phyloP scores from a whole-genome alignment of 495 filamentous ascomycete genomes.

The Penicillium taxi region DNA sequence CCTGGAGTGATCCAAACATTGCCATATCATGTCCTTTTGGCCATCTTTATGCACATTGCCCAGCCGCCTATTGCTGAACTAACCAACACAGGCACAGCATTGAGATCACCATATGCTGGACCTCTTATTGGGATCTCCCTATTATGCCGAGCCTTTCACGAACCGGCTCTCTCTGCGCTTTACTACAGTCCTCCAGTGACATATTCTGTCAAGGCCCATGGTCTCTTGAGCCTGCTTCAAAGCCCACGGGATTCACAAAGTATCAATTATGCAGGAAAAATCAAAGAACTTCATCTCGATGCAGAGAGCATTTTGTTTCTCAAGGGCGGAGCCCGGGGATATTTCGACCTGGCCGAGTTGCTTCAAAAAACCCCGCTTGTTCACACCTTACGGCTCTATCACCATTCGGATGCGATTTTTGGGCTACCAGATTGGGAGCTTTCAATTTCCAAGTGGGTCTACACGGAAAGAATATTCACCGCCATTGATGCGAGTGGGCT shows the following conservation, averaged over 20 bases:
- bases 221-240: conserved; percentile 41
- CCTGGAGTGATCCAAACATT: conserved; percentile 47
- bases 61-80: conserved; percentile 49
- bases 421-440: conserved; percentile 24
- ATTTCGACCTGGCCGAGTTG: conserved; percentile 37
- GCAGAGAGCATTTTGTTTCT: conserved; percentile 38
- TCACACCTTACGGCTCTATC: conserved; percentile 33
- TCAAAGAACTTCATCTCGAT: conserved; percentile 61
- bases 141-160: conserved; percentile 57
- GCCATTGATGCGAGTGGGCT: conserved; percentile 40
- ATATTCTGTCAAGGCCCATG: conserved; percentile 42
- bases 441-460: conserved; percentile 48
- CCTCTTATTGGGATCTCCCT: conserved; percentile 57
- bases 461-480: conserved; percentile 52
- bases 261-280: conserved; percentile 56
- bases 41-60: conserved; percentile 60
- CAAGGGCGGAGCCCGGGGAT: conserved; percentile 40
- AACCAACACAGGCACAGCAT: conserved; percentile 5
- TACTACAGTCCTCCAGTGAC: conserved; percentile 61
- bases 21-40: conserved; percentile 62
- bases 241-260: conserved; percentile 31
- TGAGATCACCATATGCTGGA: conserved; percentile 29
- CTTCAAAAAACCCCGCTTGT: conserved; percentile 37
- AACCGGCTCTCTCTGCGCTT: conserved; percentile 67
- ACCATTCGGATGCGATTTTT: conserved; percentile 28